Base-by-base conservation (phyloP, 2,329 filamentous ascomycete genomes). In the Fusarium palustre region DNA sequence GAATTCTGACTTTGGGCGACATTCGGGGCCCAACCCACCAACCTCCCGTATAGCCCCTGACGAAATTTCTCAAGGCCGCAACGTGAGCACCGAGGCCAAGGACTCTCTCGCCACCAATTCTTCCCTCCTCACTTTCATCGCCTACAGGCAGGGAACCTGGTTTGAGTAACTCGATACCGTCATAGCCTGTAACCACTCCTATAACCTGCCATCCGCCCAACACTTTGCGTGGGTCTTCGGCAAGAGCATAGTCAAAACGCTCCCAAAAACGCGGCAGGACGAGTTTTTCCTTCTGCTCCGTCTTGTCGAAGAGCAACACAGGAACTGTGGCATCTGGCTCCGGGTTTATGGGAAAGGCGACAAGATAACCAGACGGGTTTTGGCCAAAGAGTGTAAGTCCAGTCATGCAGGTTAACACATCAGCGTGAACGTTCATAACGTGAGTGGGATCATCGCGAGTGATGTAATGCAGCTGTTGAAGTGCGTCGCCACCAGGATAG, bases 401-500 rank as follows among this genome's bases (percentile, higher is more conserved):
- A 31, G 90, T 91, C 89, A 91, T 91, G 81, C 90, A 91, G 49
- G 87, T 86, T 13, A 89, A 80, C 15, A 91, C 87, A 72, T 91
- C 90, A 47, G 89, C 87, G 73, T 92, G 90, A 42, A 90, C 83
- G 39, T 74, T 73, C 15, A 85, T 78, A 8, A 63, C 50, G 25
- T 73, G 53, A 20, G 70, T 59, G 10, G 75, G 64, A 38, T 75
- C 64, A 25, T 69, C 61, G 31, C 64, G 54, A 50, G 78, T 66
- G 28, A 80, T 71, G 47, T 68, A 65, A 62, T 85, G 83, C 39
- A 91, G 81, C 45, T 85, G 82, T 11, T 79, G 70, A 24, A 98
- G 84, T 3, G 94, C 96, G 62, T 92, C 88, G 24, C 93, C 96
- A 48, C 96, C 96, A 2, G 96, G 96, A 76, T 99, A 99, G 81